Base-by-base conservation (phyloP, 2,329 filamentous ascomycete genomes). In the Sphaerulina populicola region DNA sequence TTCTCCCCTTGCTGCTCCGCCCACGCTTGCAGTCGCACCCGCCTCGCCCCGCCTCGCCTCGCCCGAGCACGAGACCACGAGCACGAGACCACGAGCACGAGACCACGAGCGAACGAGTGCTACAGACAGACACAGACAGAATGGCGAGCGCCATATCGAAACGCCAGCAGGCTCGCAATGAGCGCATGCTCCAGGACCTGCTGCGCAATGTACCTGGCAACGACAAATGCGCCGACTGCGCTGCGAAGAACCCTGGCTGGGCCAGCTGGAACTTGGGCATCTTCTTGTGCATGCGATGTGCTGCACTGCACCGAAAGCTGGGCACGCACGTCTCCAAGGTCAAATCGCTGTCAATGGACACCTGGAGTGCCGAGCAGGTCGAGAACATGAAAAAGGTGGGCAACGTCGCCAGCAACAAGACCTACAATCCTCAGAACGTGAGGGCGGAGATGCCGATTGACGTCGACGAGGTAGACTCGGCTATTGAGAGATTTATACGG, bases 241-340 rank as follows among this genome's bases (percentile, higher is more conserved):
- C 83, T 66, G 84, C 88, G 55, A 82, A 83, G 68, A 97, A 96
- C 71, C 93, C 93, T 81, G 88, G 83, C 74, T 96, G 90, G 90
- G 89, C 90, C 69, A 94, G 88, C 74, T 96, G 90, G 90, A 96
- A 96, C 87, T 75, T 98, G 71, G 93, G 93, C 54, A 82, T 97
- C 58, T 98, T 98, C 68, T 77, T 98, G 45, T 98, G 93, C 73
- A 94, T 98, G 86, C 88, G 93, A 68, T 98, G 93, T 76, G 93
- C 90, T 48, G 81, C 89, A 49, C 80, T 97, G 65, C 93, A 98
- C 74, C 87, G 93, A 66, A 97, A 97, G 72, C 77, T 98, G 64
- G 93, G 93, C 55, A 97, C 93, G 37, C 93, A 98, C 70, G 88
- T 98, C 57, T 96, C 90, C 60, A 98, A 98, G 70, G 89, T 98